Conservation (phyloP, 2,329 filamentous ascomycete species). For the Phialocephala subalpina region DNA sequence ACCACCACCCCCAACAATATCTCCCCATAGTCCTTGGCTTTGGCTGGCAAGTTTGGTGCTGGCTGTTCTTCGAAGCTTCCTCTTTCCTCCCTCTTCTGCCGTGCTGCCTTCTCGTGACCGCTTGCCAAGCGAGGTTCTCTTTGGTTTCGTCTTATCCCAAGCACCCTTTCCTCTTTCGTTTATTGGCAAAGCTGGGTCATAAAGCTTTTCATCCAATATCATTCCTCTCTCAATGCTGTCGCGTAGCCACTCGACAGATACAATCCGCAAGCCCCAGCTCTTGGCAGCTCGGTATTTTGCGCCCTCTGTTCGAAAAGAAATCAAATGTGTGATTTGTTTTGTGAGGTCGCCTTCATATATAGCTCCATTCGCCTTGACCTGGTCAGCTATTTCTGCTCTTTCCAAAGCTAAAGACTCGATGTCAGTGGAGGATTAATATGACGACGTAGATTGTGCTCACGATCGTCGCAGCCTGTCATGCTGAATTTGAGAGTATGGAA, state of each 20-base stretch:
- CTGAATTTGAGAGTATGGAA: constrained; percentile 71
- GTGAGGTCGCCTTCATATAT: constrained; percentile 88
- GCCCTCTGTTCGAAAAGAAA: constrained; percentile 80
- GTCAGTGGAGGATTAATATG: constrained; percentile 38
- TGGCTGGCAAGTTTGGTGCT: constrained; percentile 85
- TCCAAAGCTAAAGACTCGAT: constrained; percentile 58
- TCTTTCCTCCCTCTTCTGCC: constrained; percentile 64
- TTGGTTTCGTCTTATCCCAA: constrained; percentile 66
- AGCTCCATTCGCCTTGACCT: constrained; percentile 75
- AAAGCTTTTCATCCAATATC: constrained; percentile 87
- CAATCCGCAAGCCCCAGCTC: constrained; percentile 80
- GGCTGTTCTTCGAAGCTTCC: constrained; percentile 87
- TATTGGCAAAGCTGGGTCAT: constrained; percentile 75
- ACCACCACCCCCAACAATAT: constrained; percentile 71
- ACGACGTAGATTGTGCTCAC: constrained; percentile 54
- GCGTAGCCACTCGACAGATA: constrained; percentile 84
- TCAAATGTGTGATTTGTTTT: constrained; percentile 84
- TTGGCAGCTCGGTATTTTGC: constrained; percentile 92
- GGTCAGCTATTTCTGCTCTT: constrained; percentile 73
- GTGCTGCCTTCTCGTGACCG: constrained; percentile 59
- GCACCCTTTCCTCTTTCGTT: constrained; percentile 81
- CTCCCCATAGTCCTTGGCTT: constrained; percentile 86
- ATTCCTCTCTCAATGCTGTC: constrained; percentile 87
- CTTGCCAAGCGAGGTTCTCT: constrained; percentile 63
- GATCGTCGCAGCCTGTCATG: constrained; percentile 74